A percentile compares a stretch with the other conserved stretches of the same genome.
Conservation (phyloP, 257 asterid genomes). For the Ajuga chamaepitys region DNA sequence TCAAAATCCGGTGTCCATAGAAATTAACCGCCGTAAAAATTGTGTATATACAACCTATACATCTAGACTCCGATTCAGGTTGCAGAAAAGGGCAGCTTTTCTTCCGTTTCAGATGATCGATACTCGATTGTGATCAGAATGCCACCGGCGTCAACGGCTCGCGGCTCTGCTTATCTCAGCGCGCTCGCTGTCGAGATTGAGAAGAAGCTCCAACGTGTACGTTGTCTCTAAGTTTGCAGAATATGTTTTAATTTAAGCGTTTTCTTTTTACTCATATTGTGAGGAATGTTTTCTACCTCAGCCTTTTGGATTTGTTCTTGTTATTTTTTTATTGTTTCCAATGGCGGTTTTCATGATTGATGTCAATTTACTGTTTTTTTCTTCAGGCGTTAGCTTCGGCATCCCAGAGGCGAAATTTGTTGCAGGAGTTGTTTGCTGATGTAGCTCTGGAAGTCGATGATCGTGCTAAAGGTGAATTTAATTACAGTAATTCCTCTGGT, state of each 20-base stretch:
- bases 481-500: not conserved
- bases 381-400: conserved; percentile 73
- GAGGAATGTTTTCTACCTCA: not conserved
- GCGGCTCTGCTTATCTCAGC: conserved; percentile 70
- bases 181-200: conserved; percentile 86
- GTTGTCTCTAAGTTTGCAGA: conserved; percentile 8
- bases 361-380: not conserved
- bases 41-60: conserved; percentile 1
- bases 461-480: conserved; percentile 85
- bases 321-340: not conserved
- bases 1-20: not conserved
- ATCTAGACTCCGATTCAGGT: not conserved
- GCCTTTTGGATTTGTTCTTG: not conserved
- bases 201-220: conserved; percentile 89
- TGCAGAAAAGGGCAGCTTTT: not conserved
- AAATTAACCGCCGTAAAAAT: conserved; percentile 14
- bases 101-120: conserved; percentile 30
- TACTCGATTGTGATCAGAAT: conserved; percentile 30
- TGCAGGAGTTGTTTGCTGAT: conserved; percentile 88
- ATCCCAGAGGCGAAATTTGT: conserved; percentile 67
- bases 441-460: conserved; percentile 94
- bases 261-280: not conserved
- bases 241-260: not conserved
- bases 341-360: not conserved
- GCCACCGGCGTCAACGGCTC: conserved; percentile 51